Evolutionary conservation across 2,329 filamentous ascomycete genomes (phyloP).

Genomic region (Chrysoporthe deuterocubensis): DNA sequence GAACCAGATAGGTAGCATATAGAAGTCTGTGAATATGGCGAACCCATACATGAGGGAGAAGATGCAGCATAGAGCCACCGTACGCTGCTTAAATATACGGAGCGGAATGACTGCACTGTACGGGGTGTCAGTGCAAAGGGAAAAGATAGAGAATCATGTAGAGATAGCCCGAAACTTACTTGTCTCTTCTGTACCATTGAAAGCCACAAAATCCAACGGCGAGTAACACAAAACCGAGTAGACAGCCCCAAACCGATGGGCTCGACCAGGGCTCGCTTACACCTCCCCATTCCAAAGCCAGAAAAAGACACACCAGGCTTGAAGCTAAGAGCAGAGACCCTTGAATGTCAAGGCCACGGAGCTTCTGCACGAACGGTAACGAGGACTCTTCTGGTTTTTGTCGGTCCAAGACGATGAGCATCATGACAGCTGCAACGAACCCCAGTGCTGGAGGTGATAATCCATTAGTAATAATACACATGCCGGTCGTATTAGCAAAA

Average conservation of each 20-base stretch:
- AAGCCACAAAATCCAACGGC: slow-evolving; percentile 11
- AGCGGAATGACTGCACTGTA: slow-evolving; percentile 18
- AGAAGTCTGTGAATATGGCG: slow-evolving; percentile 12
- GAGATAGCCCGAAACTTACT: background rate
- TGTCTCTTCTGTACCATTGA: slow-evolving; percentile 20
- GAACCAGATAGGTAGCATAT: slow-evolving; percentile 20
- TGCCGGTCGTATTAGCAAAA: background rate
- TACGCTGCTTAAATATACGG: slow-evolving; percentile 17
- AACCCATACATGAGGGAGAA: slow-evolving; percentile 17
- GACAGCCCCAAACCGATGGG: slow-evolving; percentile 18
- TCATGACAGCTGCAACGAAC: slow-evolving; percentile 11
- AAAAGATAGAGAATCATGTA: background rate
- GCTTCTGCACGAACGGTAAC: slow-evolving; percentile 10
- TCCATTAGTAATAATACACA: background rate
- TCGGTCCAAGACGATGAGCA: slow-evolving; percentile 1
- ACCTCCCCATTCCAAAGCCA: slow-evolving; percentile 22
- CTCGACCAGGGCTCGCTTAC: slow-evolving; percentile 12
- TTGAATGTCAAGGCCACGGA: slow-evolving; percentile 5
- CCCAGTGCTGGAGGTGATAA: background rate
- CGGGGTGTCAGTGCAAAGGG: background rate
- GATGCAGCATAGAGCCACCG: slow-evolving; percentile 18
- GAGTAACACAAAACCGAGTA: slow-evolving; percentile 16
- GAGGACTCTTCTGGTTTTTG: slow-evolving; percentile 1
- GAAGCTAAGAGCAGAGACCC: slow-evolving; percentile 17
- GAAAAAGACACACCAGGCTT: slow-evolving; percentile 17